Base-by-base conservation (phyloP, 208 protist species). In the Acanthamoeba healyi region DNA sequence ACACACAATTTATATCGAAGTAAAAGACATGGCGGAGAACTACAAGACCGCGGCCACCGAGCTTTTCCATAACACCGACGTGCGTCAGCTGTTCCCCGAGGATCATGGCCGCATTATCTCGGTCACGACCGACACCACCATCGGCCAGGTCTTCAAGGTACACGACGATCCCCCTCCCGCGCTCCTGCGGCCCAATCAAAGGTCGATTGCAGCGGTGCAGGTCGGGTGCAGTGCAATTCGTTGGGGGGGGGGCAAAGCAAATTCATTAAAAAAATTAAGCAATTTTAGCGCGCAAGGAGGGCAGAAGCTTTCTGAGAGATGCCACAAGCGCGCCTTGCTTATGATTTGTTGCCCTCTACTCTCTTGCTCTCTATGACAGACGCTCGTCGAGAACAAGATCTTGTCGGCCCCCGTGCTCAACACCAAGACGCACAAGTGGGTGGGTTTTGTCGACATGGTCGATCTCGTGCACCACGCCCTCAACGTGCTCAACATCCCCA, bases 381-480 rank as follows among this genome's bases (percentile, higher is more conserved):
- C 72, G 49, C 82, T 95, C 58, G 54, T 95, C 14, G 54, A 92
- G 49, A 90, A 95, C 26, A 95, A 95, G 38, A 51, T 95, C 63
- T 46, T 95, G 38, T 95, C 94, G 40, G 63, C 82, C 46, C 94
- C 94, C 65, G 44, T 95, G 15, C 82, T 38, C 36, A 63, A 95
- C 40, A 44, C 15, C 12, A 26, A 32, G 67, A 9, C 26, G 51
- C 56, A 90, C 81, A 95, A 58, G 54, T 95, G 51, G 81, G 56
- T 88, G 49, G 92, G 92, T 36, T 95, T 90, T 24, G 81, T 95
- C 14, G 94, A 95, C 65, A 95, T 95, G 54, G 24, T 95, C 17
- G 94, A 95, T 61, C 65, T 95, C 54, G 94, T 95, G 22, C 34
- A 36, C 14, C 92, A 93, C 56, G 82, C 86, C 44, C 61, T 95